These are phyloP conservation scores for Aspergillus udagawae DNA, from an alignment of 2,329 filamentous ascomycete genomes.

Conservation along the genomic window DNA sequence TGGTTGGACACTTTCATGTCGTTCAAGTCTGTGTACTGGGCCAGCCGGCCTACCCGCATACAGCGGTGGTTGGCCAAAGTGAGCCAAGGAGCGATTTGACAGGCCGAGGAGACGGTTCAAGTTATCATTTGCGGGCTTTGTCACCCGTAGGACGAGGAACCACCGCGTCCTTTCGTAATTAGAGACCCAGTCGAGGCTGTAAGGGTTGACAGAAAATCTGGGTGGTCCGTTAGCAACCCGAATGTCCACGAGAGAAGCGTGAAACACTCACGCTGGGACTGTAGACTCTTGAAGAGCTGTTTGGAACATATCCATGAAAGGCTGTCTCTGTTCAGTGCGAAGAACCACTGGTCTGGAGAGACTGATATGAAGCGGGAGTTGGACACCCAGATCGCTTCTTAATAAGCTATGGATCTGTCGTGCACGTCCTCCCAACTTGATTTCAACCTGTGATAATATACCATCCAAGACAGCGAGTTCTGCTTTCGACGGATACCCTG, in stretches of 20 bases:
- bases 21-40: background rate
- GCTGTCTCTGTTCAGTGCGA: slow-evolving; percentile 64
- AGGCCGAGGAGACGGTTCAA: slow-evolving; percentile 60
- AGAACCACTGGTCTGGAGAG: slow-evolving; percentile 79
- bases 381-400: slow-evolving; percentile 70
- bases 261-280: slow-evolving; percentile 42
- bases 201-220: slow-evolving; percentile 50
- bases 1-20: background rate
- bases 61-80: slow-evolving; percentile 64
- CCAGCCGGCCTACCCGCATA: slow-evolving; percentile 47
- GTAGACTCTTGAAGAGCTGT: slow-evolving; percentile 40
- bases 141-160: slow-evolving; percentile 74
- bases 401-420: slow-evolving; percentile 62
- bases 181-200: slow-evolving; percentile 58
- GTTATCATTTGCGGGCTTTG: slow-evolving; percentile 46
- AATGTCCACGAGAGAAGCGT: background rate
- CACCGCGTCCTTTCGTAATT: slow-evolving; percentile 68
- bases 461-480: slow-evolving; percentile 31
- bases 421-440: slow-evolving; percentile 41
- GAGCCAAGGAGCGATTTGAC: slow-evolving; percentile 61
- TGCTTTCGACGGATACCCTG: slow-evolving; percentile 39
- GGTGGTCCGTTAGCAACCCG: slow-evolving; percentile 7
- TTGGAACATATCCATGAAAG: slow-evolving; percentile 59
- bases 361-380: slow-evolving; percentile 83
- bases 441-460: slow-evolving; percentile 25